A percentile compares a stretch with the other conserved stretches of the same genome.
Evolutionary conservation across 1,284 basidiomycete species (phyloP).

Genomic region (Ustilago hordei): DNA sequence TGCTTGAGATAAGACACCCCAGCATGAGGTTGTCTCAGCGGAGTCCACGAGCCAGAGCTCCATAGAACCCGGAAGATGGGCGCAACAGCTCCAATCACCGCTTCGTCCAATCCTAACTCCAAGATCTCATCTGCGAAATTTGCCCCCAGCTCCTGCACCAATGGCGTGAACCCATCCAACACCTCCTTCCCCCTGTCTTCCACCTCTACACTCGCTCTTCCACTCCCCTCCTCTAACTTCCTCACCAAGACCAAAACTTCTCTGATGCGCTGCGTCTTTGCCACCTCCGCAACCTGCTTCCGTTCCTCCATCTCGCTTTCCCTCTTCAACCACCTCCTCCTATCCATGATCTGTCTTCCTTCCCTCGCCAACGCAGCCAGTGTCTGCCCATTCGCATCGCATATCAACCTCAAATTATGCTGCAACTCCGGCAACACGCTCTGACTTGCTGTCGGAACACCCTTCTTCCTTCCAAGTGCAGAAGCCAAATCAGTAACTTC

Average conservation of each 20-base stretch:
- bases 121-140: conserved; percentile 28
- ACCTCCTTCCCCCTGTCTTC: conserved; percentile 5
- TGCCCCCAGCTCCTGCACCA: conserved; percentile 25
- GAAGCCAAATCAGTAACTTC: conserved; percentile 56
- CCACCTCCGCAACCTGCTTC: conserved; percentile 76
- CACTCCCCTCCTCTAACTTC: conserved; percentile 35
- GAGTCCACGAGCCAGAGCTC: conserved; percentile 75
- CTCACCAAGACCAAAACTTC: conserved; percentile 41
- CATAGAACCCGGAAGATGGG: conserved; percentile 79
- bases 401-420: conserved; percentile 90
- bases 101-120: conserved; percentile 76
- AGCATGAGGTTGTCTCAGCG: conserved; percentile 77
- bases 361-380: conserved; percentile 89
- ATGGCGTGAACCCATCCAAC: conserved; percentile 30
- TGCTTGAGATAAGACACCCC: conserved; percentile 74
- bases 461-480: conserved; percentile 47
- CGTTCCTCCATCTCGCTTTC: conserved; percentile 77
- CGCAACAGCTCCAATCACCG: conserved; percentile 88
- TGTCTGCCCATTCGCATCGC: conserved; percentile 82
- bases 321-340: conserved; percentile 77
- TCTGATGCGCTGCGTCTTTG: conserved; percentile 54
- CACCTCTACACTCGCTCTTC: not conserved
- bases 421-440: conserved; percentile 85
- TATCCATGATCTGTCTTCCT: conserved; percentile 83
- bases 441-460: conserved; percentile 21